Evolutionary conservation across 106 monocot genomes (phyloP).

Genomic region (Platanthera zijinensis): DNA sequence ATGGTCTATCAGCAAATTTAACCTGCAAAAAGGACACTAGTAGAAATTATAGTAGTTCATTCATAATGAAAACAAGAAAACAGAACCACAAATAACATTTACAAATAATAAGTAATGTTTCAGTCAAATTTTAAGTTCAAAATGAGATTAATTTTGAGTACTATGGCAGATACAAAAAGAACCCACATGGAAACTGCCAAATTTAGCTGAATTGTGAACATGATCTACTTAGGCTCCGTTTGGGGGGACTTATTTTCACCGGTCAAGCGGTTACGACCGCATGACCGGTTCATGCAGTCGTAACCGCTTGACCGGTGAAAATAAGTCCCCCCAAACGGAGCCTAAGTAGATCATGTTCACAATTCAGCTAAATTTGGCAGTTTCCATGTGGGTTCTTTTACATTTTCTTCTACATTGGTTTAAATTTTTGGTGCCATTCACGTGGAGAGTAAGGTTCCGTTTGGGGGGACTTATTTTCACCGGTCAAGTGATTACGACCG

Average conservation of each 20-base stretch:
- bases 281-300: no score
- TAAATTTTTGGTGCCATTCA: no score
- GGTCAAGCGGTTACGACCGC: no score
- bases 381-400: not conserved
- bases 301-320: no score
- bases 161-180: not conserved
- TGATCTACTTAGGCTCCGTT: not conserved
- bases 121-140: not conserved
- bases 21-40: conserved; percentile 26
- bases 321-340: no score
- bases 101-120: not conserved
- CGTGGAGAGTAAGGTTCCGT: no score
- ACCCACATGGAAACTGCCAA: not conserved
- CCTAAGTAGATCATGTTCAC: not conserved
- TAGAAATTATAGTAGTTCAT: conserved; percentile 5
- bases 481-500: no score
- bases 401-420: no score
- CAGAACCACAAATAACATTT: not conserved
- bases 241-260: no score
- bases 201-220: not conserved
- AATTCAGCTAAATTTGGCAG: not conserved
- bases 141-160: not conserved
- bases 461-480: no score
- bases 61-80: not conserved
- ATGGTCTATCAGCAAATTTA: conserved; percentile 34